Conservation (phyloP, 495 filamentous ascomycete species). For the Penicillium arizonense region DNA sequence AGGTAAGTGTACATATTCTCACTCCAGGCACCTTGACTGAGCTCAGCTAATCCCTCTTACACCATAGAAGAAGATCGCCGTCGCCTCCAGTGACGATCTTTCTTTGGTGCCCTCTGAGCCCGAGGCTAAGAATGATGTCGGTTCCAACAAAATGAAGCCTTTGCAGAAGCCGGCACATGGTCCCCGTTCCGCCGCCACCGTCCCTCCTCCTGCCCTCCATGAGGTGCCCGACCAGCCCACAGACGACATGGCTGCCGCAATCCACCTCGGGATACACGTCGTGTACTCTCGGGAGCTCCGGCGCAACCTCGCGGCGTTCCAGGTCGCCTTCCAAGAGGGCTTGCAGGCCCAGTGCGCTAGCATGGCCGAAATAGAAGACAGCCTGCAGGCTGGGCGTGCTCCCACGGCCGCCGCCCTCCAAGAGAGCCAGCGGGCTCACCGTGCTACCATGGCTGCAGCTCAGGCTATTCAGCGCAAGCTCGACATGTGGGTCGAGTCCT, state of each 20-base stretch:
- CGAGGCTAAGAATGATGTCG: background rate
- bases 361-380: background rate
- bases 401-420: conserved; percentile 7
- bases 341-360: conserved; percentile 1
- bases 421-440: conserved; percentile 10
- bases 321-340: conserved; percentile 4
- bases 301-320: conserved; percentile 12
- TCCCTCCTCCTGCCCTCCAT: background rate
- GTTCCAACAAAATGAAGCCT: no score
- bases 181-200: background rate
- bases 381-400: conserved; percentile 10
- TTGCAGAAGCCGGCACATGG: background rate
- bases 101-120: background rate
- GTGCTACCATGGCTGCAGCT: conserved; percentile 10
- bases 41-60: background rate
- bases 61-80: background rate
- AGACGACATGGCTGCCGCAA: conserved; percentile 7
- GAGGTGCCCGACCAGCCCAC: background rate
- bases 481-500: conserved; percentile 15
- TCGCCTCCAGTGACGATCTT: background rate
- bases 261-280: conserved; percentile 7
- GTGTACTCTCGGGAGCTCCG: conserved; percentile 15
- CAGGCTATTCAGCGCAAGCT: conserved; percentile 10
- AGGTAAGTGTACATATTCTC: no score
- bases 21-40: no score